A percentile compares a stretch with the other conserved stretches of the same genome.
phyloP scores from a whole-genome alignment of 1,139 yeast species.

The Magnusiomyces suaveolens region DNA sequence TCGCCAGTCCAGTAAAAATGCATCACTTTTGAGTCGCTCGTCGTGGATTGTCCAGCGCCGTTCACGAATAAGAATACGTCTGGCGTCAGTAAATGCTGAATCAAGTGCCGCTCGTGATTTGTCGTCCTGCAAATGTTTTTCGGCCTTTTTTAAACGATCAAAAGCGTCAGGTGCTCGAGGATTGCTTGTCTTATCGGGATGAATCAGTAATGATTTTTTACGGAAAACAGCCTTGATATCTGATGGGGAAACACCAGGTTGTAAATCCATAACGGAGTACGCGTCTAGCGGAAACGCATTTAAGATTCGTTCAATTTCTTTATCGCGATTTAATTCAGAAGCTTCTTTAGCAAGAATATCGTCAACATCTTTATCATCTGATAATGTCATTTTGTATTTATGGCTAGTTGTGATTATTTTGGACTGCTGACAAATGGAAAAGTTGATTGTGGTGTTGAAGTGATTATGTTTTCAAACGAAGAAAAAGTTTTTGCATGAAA shows the following conservation, averaged over 20 bases:
- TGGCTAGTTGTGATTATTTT: background rate
- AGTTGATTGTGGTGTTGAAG: too few species aligned
- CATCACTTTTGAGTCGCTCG: conserved; percentile 33
- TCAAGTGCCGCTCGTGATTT: conserved; percentile 33
- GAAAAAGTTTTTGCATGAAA: too few species aligned
- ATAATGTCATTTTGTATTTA: background rate
- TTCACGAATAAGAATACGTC: conserved; percentile 37
- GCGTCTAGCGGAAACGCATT: conserved; percentile 42
- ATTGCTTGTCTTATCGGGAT: conserved; percentile 57
- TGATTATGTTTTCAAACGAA: too few species aligned
- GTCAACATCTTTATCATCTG: conserved; percentile 23
- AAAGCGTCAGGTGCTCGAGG: conserved; percentile 54
- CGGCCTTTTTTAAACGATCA: conserved; percentile 39
- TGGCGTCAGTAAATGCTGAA: conserved; percentile 37
- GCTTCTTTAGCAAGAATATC: conserved; percentile 27
- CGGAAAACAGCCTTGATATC: conserved; percentile 44
- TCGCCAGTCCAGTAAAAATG: conserved; percentile 36
- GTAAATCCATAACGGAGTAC: conserved; percentile 47
- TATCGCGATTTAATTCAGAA: conserved; percentile 32
- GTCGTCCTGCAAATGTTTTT: conserved; percentile 30
- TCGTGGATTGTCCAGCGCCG: conserved; percentile 37
- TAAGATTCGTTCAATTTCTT: conserved; percentile 49
- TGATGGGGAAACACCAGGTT: conserved; percentile 38
- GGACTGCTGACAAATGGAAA: background rate
- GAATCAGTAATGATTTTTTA: conserved; percentile 52